These are phyloP conservation scores for Catharanthus roseus DNA, from an alignment of 257 asterid species.

Conservation along the genomic window DNA sequence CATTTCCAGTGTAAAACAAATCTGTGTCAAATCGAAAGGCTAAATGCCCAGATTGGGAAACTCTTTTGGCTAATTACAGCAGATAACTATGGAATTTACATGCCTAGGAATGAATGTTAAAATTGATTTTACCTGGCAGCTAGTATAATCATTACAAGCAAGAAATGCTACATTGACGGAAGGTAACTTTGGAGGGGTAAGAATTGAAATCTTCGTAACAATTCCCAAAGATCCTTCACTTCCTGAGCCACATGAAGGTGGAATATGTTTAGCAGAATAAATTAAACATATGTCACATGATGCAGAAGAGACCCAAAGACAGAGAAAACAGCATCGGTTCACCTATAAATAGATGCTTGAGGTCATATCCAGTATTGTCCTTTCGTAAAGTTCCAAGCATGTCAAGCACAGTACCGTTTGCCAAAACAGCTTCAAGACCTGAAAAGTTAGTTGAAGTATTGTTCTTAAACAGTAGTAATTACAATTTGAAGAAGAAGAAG, in stretches of 20 bases:
- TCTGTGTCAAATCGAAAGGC: neutral
- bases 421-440: conserved; percentile 97
- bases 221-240: conserved; percentile 98
- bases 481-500: neutral
- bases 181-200: conserved; percentile 86
- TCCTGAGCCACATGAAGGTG: conserved; percentile 41
- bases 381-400: conserved; percentile 93
- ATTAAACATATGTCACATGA: conserved; percentile 7
- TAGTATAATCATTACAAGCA: conserved; percentile 79
- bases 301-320: neutral
- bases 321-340: conserved; percentile 16
- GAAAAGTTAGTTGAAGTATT: conserved; percentile 22
- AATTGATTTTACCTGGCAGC: conserved; percentile 78
- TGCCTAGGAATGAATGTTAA: conserved; percentile 1
- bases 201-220: conserved; percentile 87
- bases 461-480: neutral
- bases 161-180: conserved; percentile 89
- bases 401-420: conserved; percentile 93
- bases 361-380: conserved; percentile 97
- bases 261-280: conserved; percentile 19
- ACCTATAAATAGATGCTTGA: conserved; percentile 97
- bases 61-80: neutral
- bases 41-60: neutral
- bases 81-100: neutral
- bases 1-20: neutral